Percentiles rank a stretch among this genome's conserved stretches.
These are phyloP conservation scores for Yarrowia bubula DNA, from an alignment of 805 yeast species.

Conservation along the genomic window DNA sequence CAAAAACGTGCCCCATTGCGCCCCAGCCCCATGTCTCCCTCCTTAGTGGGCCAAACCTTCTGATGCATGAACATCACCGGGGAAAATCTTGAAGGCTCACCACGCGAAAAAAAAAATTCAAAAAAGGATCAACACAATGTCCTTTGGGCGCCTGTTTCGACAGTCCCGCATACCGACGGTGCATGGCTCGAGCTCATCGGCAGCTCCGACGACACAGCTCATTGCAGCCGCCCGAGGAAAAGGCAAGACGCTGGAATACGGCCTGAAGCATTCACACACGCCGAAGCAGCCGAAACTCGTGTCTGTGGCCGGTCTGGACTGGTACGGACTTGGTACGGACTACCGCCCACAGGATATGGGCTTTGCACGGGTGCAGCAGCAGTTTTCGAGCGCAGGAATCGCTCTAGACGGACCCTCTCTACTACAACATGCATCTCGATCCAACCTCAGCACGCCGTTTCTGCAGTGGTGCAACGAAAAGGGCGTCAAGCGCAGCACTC, in stretches of 20 bases:
- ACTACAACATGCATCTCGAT: background rate
- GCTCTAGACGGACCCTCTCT: conserved; percentile 8
- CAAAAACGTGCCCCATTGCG: too few species aligned
- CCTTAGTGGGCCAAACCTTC: conserved; percentile 22
- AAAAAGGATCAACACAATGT: background rate
- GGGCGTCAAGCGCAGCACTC: background rate
- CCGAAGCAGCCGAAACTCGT: conserved; percentile 15
- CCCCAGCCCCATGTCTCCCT: conserved; percentile 12
- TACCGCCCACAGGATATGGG: conserved; percentile 5
- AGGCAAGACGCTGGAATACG: conserved; percentile 2
- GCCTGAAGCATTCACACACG: background rate
- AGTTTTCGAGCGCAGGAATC: background rate
- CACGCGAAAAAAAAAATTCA: background rate
- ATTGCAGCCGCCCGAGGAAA: background rate
- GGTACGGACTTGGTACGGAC: conserved; percentile 9
- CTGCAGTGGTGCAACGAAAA: conserved; percentile 8
- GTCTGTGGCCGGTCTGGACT: conserved; percentile 1
- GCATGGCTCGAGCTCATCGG: background rate
- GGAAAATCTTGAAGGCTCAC: background rate
- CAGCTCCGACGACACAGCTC: background rate
- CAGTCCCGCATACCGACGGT: conserved; percentile 20
- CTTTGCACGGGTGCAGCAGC: conserved; percentile 7
- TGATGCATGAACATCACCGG: conserved; percentile 22
- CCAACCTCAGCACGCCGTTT: conserved; percentile 1
- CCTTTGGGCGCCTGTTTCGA: conserved; percentile 26